Percentiles rank a stretch among this genome's conserved stretches.
These are phyloP conservation scores for Paspalum vaginatum DNA, from an alignment of 176 grass and related monocot species.

Conservation along the genomic window DNA sequence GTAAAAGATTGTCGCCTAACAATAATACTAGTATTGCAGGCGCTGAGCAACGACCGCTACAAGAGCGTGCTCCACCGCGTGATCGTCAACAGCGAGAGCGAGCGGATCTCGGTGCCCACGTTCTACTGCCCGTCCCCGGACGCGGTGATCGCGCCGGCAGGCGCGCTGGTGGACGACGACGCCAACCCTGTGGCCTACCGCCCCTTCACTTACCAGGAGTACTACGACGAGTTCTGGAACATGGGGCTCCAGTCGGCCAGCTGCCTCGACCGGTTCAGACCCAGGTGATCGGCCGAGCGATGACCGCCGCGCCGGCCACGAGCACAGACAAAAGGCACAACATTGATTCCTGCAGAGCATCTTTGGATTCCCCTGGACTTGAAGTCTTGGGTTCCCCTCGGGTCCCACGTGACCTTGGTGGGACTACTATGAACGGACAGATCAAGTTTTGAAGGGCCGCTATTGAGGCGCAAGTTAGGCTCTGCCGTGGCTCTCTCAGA, in stretches of 20 bases:
- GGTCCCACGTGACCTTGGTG: no score
- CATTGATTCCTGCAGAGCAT: not conserved
- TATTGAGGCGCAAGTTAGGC: not conserved
- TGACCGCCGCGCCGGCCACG: not conserved
- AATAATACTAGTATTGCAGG: conserved; percentile 40
- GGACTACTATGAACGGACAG: not conserved
- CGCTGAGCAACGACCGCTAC: conserved; percentile 74
- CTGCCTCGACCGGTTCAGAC: conserved; percentile 77
- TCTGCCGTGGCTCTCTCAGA: not conserved
- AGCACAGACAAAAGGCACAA: not conserved
- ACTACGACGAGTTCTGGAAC: conserved; percentile 83
- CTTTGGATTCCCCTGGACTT: no score
- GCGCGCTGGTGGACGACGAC: conserved; percentile 54
- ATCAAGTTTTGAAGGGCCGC: not conserved
- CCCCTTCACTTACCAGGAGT: conserved; percentile 75
- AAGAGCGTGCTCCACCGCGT: conserved; percentile 84
- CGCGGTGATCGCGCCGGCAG: conserved; percentile 58
- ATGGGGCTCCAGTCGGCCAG: conserved; percentile 65
- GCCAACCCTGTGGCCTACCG: conserved; percentile 55
- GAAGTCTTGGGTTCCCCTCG: not conserved
- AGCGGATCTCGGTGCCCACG: conserved; percentile 86
- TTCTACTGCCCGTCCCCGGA: conserved; percentile 75
- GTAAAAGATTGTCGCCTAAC: no score
- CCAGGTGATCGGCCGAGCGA: not conserved
- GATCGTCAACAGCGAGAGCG: conserved; percentile 75